These are phyloP conservation scores for Vaccinium myrtillus DNA, from an alignment of 148 eudicot genomes.

Conservation along the genomic window DNA sequence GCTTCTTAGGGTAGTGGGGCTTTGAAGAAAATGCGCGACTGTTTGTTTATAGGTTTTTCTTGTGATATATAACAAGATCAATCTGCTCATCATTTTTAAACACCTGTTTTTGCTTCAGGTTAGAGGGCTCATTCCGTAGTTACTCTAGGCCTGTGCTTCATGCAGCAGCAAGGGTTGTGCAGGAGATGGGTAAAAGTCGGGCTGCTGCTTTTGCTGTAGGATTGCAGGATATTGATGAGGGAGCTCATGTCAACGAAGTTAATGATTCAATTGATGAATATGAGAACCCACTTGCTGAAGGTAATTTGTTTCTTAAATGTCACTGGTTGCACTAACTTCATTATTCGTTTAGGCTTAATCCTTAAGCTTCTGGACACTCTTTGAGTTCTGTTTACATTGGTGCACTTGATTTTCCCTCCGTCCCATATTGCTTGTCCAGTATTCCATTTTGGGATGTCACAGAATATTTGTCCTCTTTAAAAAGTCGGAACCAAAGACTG, in stretches of 20 bases:
- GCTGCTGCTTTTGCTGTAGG: constrained; percentile 99
- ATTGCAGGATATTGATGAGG: constrained; percentile 90
- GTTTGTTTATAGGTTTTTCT: neutral
- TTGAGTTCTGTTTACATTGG: neutral
- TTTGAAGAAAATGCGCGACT: neutral
- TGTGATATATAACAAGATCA: neutral
- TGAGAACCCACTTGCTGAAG: constrained; percentile 78
- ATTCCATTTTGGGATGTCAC: neutral
- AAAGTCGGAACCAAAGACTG: neutral
- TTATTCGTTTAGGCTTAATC: neutral
- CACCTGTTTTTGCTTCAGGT: constrained; percentile 42
- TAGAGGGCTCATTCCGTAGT: constrained; percentile 94
- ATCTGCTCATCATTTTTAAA: constrained; percentile 5
- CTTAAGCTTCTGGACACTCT: neutral
- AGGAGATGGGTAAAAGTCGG: constrained; percentile 99
- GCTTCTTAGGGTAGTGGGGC: neutral
- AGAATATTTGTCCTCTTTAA: neutral
- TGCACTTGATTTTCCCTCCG: neutral
- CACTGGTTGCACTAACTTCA: neutral
- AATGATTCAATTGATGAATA: constrained; percentile 67
- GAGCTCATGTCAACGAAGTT: constrained; percentile 65
- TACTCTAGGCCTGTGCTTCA: constrained; percentile 93
- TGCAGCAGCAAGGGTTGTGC: constrained; percentile 96
- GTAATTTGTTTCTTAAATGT: constrained; percentile 29
- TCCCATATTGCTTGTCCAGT: neutral